phyloP scores from a whole-genome alignment of 2,329 filamentous ascomycete species.

The Didymella arachidicola region DNA sequence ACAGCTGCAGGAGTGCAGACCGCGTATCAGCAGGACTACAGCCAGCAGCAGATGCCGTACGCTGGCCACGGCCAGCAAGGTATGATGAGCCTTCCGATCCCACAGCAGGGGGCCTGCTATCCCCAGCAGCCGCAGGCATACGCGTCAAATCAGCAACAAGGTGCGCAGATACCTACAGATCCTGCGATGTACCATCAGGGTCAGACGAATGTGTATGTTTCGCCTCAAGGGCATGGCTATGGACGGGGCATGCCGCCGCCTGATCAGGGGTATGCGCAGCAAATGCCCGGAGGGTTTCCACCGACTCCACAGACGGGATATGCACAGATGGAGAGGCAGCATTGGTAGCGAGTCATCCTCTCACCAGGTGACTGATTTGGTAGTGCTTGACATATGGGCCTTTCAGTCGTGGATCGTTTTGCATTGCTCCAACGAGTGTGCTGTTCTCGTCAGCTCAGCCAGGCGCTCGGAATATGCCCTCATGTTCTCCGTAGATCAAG shows the following conservation, averaged over 20 bases:
- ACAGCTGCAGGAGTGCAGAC: slow-evolving; percentile 2
- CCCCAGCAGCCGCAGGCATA: slow-evolving; percentile 8
- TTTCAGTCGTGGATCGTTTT: too few relatives aligned
- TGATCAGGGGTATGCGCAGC: slow-evolving; percentile 6
- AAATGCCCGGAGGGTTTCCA: slow-evolving; percentile 2
- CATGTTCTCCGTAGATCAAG: too few relatives aligned
- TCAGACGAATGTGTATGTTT: not conserved
- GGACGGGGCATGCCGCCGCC: slow-evolving; percentile 2
- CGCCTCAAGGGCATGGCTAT: not conserved
- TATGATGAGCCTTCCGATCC: slow-evolving; percentile 14
- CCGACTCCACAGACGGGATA: not conserved
- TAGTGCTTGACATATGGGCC: too few relatives aligned
- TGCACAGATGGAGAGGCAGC: not conserved
- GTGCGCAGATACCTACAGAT: not conserved
- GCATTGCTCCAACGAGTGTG: too few relatives aligned
- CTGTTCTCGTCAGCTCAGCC: too few relatives aligned
- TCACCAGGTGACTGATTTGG: too few relatives aligned
- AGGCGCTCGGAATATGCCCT: not conserved
- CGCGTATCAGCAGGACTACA: slow-evolving; percentile 10
- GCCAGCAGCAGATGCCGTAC: slow-evolving; percentile 10
- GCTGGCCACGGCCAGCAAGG: slow-evolving; percentile 13
- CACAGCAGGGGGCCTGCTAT: not conserved
- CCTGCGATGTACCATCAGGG: slow-evolving; percentile 1
- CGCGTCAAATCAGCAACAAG: not conserved
- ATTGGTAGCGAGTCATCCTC: not conserved